phyloP scores from a whole-genome alignment of 2,329 filamentous ascomycete genomes.

The Beauveria pseudobassiana region DNA sequence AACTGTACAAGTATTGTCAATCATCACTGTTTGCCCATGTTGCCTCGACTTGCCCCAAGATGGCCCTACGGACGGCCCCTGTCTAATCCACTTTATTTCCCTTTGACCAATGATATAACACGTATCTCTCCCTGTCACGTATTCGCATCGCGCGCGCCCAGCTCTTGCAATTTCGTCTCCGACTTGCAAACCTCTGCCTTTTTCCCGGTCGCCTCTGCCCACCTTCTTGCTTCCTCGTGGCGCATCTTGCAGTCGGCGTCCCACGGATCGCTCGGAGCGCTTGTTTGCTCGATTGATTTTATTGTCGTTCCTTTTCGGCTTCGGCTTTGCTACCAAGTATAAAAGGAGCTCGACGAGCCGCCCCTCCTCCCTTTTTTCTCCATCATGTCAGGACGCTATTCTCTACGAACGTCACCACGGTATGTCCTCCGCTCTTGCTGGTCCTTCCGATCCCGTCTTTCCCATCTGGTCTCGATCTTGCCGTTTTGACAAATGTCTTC shows the following conservation, averaged over 20 bases:
- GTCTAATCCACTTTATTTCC: no score
- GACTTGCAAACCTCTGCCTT: neutral
- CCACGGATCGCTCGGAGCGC: conserved; percentile 9
- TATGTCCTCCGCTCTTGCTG: conserved; percentile 16
- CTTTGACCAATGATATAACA: conserved; percentile 8
- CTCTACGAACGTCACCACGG: conserved; percentile 31
- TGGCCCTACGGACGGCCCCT: no score
- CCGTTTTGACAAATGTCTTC: neutral
- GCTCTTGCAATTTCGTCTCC: neutral
- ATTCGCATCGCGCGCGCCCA: conserved; percentile 10
- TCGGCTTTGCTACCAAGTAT: neutral
- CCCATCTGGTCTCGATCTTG: neutral
- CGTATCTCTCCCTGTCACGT: neutral
- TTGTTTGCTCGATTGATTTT: neutral
- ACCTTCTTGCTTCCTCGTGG: conserved; percentile 7
- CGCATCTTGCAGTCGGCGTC: conserved; percentile 1
- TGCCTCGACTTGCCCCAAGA: no score
- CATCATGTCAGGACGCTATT: conserved; percentile 31
- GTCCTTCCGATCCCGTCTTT: conserved; percentile 6
- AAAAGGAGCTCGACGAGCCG: conserved; percentile 5
- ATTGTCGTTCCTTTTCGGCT: neutral
- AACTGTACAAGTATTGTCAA: no score
- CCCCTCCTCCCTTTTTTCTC: neutral
- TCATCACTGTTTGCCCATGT: no score
- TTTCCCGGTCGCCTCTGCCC: neutral